Base-by-base conservation (phyloP, 371 early-diverging fungal genomes). In the Rhizomucor pusillus region DNA sequence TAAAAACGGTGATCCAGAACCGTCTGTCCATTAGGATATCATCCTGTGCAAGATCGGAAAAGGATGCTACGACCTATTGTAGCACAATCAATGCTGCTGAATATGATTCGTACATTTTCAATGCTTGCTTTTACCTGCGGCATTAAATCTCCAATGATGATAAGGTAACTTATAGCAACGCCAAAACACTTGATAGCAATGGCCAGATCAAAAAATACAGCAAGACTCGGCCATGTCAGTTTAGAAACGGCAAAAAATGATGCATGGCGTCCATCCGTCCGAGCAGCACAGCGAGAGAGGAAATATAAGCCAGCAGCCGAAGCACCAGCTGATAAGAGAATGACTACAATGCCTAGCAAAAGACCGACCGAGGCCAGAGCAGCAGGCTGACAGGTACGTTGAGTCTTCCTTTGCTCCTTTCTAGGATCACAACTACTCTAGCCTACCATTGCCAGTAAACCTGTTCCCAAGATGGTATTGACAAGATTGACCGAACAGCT, bases 161-260 rank as follows among this genome's bases (percentile, higher is more conserved):
- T 92, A 41, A 99, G 73, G 69, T 99, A 99, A n/a, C 97, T 95
- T 33, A 95, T 80, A n/a, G 94, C 88, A 1, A 99, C 99, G 23
- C 99, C 99, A 80, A 99, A 99, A 67, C 99, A 99, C 69, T 99
- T 99, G 64, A 99, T 77, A 33, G 99, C 99, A 61, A 99, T 97
- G 34, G 99, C 98, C 33, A 90, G 52, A 65, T 99, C 99, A 62
- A 99, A 96, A 39, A 88, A 82, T 16, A 95, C 73, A 5, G 92
- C 91, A 4, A 95, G 90, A 40, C 75, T 69, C 24, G 99, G 99
- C 75, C 97, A 97, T 11, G 95, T 96, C 50, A 93, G 73, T 56
- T 89, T 82, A 10, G 97, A 86, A 37, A 96, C 82, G 13, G 91
- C 84, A 68, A 91, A 92, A 67, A 98, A 97, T 11, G 94, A 93